Percentiles rank a stretch among this genome's conserved stretches.
phyloP scores from a whole-genome alignment of 106 monocot species.

The Platanthera zijinensis region DNA sequence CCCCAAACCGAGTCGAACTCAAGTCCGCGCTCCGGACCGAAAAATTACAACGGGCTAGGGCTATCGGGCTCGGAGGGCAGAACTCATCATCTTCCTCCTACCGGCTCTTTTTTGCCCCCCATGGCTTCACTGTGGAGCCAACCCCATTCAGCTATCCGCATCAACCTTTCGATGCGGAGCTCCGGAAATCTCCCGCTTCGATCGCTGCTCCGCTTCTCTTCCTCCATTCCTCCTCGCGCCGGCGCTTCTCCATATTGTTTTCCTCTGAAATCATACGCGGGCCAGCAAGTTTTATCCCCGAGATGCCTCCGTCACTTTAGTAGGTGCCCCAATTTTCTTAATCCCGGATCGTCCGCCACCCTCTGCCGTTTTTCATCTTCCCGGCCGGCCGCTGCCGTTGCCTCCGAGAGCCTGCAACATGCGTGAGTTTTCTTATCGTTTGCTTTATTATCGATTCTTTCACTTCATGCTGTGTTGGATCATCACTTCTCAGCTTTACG shows the following conservation, averaged over 20 bases:
- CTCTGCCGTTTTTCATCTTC: background rate
- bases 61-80: background rate
- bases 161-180: slow-evolving; percentile 4
- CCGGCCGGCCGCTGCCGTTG: background rate
- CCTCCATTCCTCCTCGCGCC: background rate
- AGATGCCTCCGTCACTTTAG: background rate
- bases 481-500: too few species aligned
- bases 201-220: background rate
- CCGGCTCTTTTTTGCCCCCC: background rate
- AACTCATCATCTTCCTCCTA: background rate
- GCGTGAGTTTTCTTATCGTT: slow-evolving; percentile 1
- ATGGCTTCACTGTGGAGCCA: slow-evolving; percentile 8
- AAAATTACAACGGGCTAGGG: background rate
- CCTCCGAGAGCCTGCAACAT: background rate
- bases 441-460: background rate
- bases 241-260: background rate
- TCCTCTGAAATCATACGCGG: background rate
- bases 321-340: background rate
- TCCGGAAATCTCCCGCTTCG: background rate
- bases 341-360: background rate
- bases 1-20: too few species aligned
- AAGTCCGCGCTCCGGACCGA: too few species aligned
- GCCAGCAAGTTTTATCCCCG: background rate
- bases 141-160: background rate
- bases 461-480: background rate